Base-by-base conservation (phyloP, 257 asterid genomes). In the Capsicum baccatum region DNA sequence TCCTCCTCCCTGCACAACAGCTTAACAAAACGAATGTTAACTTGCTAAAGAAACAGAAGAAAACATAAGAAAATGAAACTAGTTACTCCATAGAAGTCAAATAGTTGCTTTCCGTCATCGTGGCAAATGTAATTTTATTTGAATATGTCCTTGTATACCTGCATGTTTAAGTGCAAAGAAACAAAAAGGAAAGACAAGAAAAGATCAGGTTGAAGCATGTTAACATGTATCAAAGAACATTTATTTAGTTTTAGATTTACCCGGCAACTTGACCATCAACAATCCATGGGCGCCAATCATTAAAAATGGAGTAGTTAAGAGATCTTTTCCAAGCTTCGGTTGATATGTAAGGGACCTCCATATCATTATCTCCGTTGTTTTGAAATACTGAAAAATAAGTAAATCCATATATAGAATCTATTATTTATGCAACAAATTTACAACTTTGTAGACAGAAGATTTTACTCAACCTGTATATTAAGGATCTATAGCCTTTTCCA, bases 111-210 rank as follows among this genome's bases (percentile, higher is more conserved):
- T 78, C 91, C 91, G 85, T 86, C 19, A 86, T 84, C 21, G 89
- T 86, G 57, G 89, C 88, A 79, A 83, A 86, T 63, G 91, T 85
- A 87, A 86, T 86, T 56, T 39, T 13, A 64, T 88, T 88, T 17
- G 89, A 84, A 48, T 83, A 88, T 48, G 87, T 83, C 82, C 88
- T 88, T 3, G 89, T 88, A 67, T 88, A 88, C 44, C 89, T 88
- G 84, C 79, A 81, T 6, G 13, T 9, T 21, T 3, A 8, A 58
- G 19, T 21, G 8, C 68, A 62, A 56, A 55, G 9, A 19, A 19
- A 68, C 10, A 17, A n/a, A 73, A 74, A 55, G 3, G 37, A 26
- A 13, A 66, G 35, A 42, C 54, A 8, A 62, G 44, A 66, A 63
- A 19, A 16, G 14, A 1, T 54, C 15, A 35, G 37, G 76, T 57